A percentile compares a stretch with the other conserved stretches of the same genome.
Conservation (phyloP, 2,329 filamentous ascomycete genomes). For the Pleoardoris graminearum region DNA sequence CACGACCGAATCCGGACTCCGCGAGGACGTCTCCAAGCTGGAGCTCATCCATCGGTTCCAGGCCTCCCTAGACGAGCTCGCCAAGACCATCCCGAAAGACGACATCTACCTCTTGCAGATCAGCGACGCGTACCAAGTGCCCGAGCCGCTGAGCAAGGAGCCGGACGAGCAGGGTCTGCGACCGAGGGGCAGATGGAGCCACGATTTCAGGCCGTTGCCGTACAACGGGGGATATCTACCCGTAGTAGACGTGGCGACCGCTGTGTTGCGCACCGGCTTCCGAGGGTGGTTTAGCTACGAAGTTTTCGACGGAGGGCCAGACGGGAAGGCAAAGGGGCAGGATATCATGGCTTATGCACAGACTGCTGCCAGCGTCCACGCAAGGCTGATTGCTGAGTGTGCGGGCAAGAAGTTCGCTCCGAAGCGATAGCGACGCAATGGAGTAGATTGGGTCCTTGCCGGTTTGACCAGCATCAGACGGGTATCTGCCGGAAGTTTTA, state of each 20-base stretch:
- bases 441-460: no score
- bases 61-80: conserved; percentile 60
- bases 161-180: conserved; percentile 57
- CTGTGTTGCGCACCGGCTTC: conserved; percentile 70
- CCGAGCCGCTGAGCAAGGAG: conserved; percentile 57
- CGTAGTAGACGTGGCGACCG: conserved; percentile 64
- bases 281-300: conserved; percentile 70
- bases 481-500: no score
- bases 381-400: conserved; percentile 41
- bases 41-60: conserved; percentile 58
- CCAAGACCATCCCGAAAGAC: conserved; percentile 61
- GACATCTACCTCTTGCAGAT: conserved; percentile 78
- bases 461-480: no score
- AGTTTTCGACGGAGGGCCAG: conserved; percentile 65
- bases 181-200: conserved; percentile 70
- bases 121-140: conserved; percentile 70
- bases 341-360: conserved; percentile 56
- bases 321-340: conserved; percentile 58
- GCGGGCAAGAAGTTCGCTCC: conserved; percentile 23
- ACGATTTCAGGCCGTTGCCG: conserved; percentile 69
- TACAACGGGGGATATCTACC: conserved; percentile 73
- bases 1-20: conserved; percentile 62
- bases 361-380: conserved; percentile 56
- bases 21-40: conserved; percentile 53
- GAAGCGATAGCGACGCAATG: no score